These are phyloP conservation scores for Prunus yedoensis DNA, from an alignment of 331 rosid species.

Conservation along the genomic window DNA sequence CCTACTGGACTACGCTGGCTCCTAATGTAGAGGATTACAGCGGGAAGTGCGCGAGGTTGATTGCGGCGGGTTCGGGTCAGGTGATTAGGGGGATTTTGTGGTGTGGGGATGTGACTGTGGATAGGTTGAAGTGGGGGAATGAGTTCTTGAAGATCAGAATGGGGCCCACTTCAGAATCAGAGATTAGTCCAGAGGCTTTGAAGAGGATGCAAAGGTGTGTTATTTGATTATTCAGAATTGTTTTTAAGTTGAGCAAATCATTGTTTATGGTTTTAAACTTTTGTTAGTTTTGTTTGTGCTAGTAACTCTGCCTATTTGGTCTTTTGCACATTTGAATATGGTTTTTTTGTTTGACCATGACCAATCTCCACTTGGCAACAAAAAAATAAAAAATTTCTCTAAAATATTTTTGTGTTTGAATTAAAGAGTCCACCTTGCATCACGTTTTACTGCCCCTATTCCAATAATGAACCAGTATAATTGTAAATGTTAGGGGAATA, in stretches of 20 bases:
- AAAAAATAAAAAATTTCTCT: too few relatives aligned
- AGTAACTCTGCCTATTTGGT: neutral
- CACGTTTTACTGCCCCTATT: neutral
- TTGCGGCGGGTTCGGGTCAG: conserved; percentile 83
- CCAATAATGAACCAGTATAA: neutral
- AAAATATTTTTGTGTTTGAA: neutral
- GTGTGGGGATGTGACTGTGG: conserved; percentile 90
- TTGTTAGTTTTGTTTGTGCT: neutral
- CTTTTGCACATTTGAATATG: neutral
- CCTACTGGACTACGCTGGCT: conserved; percentile 89
- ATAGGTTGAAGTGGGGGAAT: conserved; percentile 77
- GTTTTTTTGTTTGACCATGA: too few relatives aligned
- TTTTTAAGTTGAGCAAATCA: too few relatives aligned
- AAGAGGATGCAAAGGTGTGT: conserved; percentile 49
- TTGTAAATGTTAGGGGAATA: too few relatives aligned
- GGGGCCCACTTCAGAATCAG: conserved; percentile 38
- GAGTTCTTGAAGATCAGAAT: conserved; percentile 62
- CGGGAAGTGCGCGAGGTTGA: conserved; percentile 52
- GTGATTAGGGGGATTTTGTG: conserved; percentile 65
- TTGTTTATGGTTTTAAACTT: neutral
- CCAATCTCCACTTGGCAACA: too few relatives aligned
- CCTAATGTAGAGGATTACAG: conserved; percentile 91
- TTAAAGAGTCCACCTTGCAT: neutral
- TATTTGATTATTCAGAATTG: neutral
- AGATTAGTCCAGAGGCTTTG: conserved; percentile 54